A percentile compares a stretch with the other conserved stretches of the same genome.
phyloP scores from a whole-genome alignment of 441 rosid species.

The Euphorbia schlechtendalii region DNA sequence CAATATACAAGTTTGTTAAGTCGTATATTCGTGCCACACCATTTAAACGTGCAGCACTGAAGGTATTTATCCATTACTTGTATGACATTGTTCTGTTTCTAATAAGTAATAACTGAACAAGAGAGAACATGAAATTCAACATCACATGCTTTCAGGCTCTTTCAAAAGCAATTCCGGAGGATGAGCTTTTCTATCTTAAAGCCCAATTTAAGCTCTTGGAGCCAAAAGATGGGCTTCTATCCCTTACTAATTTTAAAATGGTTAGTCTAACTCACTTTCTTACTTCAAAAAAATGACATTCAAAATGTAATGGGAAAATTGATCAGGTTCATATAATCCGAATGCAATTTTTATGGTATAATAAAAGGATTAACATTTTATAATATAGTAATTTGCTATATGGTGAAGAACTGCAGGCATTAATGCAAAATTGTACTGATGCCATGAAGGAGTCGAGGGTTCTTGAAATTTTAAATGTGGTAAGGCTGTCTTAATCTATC shows the following conservation, averaged over 20 bases:
- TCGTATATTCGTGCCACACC: conserved; percentile 69
- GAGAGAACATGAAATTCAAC: conserved; percentile 15
- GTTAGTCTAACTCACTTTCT: conserved; percentile 25
- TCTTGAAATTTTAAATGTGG: conserved; percentile 56
- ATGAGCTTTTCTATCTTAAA: conserved; percentile 68
- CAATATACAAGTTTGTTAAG: conserved; percentile 72
- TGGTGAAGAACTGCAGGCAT: conserved; percentile 45
- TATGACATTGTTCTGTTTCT: conserved; percentile 24
- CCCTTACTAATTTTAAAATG: conserved; percentile 73
- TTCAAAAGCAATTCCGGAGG: conserved; percentile 74
- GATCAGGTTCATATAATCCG: not conserved
- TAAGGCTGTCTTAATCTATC: conserved; percentile 28
- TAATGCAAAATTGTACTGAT: conserved; percentile 58
- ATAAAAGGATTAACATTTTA: not conserved
- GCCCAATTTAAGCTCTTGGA: conserved; percentile 70
- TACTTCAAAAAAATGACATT: not conserved
- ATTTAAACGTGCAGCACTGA: conserved; percentile 70
- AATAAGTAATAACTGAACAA: conserved; percentile 51
- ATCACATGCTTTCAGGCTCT: conserved; percentile 49
- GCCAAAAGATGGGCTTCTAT: conserved; percentile 74
- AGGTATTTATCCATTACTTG: conserved; percentile 37
- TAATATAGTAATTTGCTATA: conserved; percentile 5
- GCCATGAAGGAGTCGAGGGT: conserved; percentile 77
- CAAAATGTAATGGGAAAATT: not conserved
- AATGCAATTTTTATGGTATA: not conserved